phyloP scores from a whole-genome alignment of 179 eudicot genomes.

The Spergularia azorica region DNA sequence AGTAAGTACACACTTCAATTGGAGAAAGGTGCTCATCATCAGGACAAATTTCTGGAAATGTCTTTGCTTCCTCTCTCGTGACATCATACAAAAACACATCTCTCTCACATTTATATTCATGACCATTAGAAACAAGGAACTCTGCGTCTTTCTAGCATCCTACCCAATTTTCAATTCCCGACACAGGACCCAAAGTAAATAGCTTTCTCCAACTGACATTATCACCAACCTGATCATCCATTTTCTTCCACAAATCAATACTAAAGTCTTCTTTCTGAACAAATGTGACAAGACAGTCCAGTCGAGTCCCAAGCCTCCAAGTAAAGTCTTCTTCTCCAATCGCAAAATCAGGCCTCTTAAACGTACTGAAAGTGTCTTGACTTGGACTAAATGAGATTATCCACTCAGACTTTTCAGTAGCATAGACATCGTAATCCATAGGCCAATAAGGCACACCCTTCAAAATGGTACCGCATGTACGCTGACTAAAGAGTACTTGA shows the following conservation, averaged over 20 bases:
- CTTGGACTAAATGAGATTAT: conserved; percentile 11
- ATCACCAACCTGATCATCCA: conserved; percentile 12
- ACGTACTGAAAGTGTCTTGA: not conserved
- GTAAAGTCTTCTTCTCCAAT: not conserved
- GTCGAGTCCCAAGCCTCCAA: conserved; percentile 13
- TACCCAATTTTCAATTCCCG: conserved; percentile 9
- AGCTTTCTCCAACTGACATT: not conserved
- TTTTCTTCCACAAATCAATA: conserved; percentile 13
- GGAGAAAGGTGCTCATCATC: not conserved
- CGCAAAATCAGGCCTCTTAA: conserved; percentile 13
- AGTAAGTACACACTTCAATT: conserved; percentile 12
- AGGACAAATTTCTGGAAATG: conserved; percentile 8
- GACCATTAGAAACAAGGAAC: conserved; percentile 11
- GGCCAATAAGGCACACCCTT: conserved; percentile 14
- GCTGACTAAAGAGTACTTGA: conserved; percentile 6
- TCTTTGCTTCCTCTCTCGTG: not conserved
- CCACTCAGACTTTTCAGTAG: not conserved
- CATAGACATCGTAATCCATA: conserved; percentile 14
- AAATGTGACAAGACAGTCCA: conserved; percentile 3
- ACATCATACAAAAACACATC: conserved; percentile 17
- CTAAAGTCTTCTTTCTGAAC: conserved; percentile 8
- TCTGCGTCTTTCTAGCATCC: conserved; percentile 11
- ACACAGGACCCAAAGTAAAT: not conserved
- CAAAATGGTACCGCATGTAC: not conserved
- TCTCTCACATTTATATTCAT: not conserved